phyloP scores from a whole-genome alignment of 2,329 filamentous ascomycete genomes.

The Lachnum nothofagi region DNA sequence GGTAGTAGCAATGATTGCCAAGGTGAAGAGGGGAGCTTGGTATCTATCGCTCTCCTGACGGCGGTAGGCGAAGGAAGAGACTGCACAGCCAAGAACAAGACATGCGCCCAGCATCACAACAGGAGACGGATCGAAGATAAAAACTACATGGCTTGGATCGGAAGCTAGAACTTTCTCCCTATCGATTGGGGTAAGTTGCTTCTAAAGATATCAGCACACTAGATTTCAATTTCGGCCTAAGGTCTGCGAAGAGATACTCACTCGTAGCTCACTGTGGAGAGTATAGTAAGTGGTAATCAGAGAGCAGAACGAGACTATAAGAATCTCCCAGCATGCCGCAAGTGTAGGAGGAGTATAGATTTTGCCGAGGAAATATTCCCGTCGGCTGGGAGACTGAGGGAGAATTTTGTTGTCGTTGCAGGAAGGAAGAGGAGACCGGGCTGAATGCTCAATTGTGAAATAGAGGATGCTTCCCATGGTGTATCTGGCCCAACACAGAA shows the following conservation, averaged over 20 bases:
- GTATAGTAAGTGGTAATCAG: conserved; percentile 27
- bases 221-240: neutral
- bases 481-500: neutral
- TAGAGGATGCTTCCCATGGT: neutral
- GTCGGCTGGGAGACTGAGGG: neutral
- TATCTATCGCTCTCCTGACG: conserved; percentile 30
- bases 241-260: conserved; percentile 9
- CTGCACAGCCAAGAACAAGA: conserved; percentile 34
- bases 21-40: conserved; percentile 32
- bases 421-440: neutral
- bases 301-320: conserved; percentile 18
- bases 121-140: conserved; percentile 32
- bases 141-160: conserved; percentile 14
- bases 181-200: conserved; percentile 3
- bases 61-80: conserved; percentile 36
- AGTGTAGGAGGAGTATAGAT: conserved; percentile 12
- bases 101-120: conserved; percentile 33
- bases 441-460: neutral
- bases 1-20: conserved; percentile 24
- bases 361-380: neutral
- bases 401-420: neutral
- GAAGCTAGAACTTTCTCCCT: conserved; percentile 5
- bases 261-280: conserved; percentile 23
- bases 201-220: neutral
- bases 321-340: conserved; percentile 23